These are phyloP conservation scores for Podospora pseudoanserina DNA, from an alignment of 495 filamentous ascomycete genomes.

Conservation along the genomic window DNA sequence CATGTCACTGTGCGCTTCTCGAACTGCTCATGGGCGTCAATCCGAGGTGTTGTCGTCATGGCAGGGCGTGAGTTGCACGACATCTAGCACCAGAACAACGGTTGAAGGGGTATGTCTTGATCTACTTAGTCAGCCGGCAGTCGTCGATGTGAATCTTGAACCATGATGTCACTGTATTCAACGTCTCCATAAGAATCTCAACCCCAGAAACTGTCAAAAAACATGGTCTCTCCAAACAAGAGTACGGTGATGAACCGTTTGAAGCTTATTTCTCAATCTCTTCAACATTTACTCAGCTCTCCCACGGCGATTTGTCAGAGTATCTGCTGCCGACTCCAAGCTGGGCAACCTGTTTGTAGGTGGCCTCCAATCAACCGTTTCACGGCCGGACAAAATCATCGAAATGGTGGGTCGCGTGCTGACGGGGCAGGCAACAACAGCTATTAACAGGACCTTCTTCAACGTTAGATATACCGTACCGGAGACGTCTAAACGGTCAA, in stretches of 20 bases:
- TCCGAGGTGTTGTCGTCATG: neutral
- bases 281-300: neutral
- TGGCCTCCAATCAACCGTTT: neutral
- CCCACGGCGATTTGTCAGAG: neutral
- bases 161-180: conserved; percentile 2
- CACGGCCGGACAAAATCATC: neutral
- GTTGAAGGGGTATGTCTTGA: neutral
- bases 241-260: neutral
- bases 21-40: neutral
- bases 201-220: conserved; percentile 8
- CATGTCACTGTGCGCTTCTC: neutral
- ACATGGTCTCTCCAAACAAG: neutral
- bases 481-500: neutral
- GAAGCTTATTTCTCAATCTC: neutral
- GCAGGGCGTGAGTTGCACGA: neutral
- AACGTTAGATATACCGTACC: neutral
- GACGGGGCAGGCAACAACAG: neutral
- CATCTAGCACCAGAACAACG: neutral
- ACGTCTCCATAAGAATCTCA: neutral
- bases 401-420: neutral
- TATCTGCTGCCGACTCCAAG: neutral
- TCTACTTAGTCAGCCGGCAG: neutral
- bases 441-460: neutral
- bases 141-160: conserved; percentile 2
- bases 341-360: neutral